phyloP scores from a whole-genome alignment of 345 rosid genomes.

The Populus deltoides region DNA sequence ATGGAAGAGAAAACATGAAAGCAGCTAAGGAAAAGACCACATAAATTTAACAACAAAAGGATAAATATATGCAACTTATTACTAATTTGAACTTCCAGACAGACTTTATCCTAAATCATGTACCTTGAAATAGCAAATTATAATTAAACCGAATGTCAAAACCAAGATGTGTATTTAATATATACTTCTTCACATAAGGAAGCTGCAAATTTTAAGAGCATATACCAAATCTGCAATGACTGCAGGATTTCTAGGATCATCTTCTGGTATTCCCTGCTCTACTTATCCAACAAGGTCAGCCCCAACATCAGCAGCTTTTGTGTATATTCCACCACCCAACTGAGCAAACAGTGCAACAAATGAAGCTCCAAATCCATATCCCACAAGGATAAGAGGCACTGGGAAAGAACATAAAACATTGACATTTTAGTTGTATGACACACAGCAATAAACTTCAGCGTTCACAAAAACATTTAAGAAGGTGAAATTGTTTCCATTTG shows the following conservation, averaged over 20 bases:
- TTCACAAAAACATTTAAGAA: background rate
- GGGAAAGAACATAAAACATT: constrained; percentile 28
- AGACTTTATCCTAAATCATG: background rate
- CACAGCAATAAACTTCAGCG: background rate
- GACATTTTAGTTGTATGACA: background rate
- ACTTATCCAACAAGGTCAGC: constrained; percentile 99
- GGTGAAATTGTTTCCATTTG: background rate
- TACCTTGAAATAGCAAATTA: background rate
- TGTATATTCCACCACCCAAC: constrained; percentile 98
- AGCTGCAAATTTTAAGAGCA: background rate
- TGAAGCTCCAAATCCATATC: constrained; percentile 99
- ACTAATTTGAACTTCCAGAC: background rate
- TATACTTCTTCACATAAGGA: background rate
- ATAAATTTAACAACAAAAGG: background rate
- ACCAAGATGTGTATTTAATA: background rate
- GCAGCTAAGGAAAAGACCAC: background rate
- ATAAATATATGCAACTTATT: background rate
- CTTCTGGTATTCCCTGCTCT: constrained; percentile 99
- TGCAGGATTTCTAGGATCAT: constrained; percentile 99
- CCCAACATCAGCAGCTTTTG: constrained; percentile 99
- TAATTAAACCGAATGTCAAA: background rate
- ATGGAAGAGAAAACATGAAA: background rate
- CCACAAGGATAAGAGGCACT: constrained; percentile 99
- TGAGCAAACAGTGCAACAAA: constrained; percentile 99
- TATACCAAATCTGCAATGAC: constrained; percentile 98